Evolutionary conservation across 805 yeast genomes (phyloP).

Genomic region (Candida maesae): DNA sequence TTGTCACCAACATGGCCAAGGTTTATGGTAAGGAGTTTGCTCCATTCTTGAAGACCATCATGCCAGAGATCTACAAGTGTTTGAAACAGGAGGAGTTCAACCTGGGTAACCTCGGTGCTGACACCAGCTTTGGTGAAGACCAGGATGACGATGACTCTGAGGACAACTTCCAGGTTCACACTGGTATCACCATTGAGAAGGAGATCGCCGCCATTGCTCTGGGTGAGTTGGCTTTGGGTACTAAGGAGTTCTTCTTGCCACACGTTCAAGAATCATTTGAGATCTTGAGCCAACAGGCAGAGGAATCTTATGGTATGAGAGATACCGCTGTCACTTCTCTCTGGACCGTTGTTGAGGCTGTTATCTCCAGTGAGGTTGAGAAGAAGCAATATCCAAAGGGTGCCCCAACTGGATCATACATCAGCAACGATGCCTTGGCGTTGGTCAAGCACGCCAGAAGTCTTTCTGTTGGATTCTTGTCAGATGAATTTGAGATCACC

Average conservation of each 20-base stretch:
- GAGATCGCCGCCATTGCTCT: constrained; percentile 92
- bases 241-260: constrained; percentile 74
- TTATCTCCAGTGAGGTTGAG: constrained; percentile 48
- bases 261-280: constrained; percentile 69
- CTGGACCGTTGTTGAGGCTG: constrained; percentile 79
- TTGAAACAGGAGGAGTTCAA: constrained; percentile 84
- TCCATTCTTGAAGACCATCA: constrained; percentile 74
- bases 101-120: constrained; percentile 53
- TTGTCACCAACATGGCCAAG: constrained; percentile 89
- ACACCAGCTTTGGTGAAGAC: constrained; percentile 37
- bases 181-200: constrained; percentile 93
- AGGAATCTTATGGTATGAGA: constrained; percentile 86
- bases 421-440: constrained; percentile 51
- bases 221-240: constrained; percentile 83
- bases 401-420: constrained; percentile 56
- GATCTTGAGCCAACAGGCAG: constrained; percentile 65
- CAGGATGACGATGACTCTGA: constrained; percentile 57
- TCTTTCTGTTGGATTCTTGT: constrained; percentile 56
- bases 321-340: constrained; percentile 78
- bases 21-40: constrained; percentile 90
- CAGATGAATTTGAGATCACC: constrained; percentile 78
- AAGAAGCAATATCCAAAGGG: constrained; percentile 60
- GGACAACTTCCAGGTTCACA: constrained; percentile 78
- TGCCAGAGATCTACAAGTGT: constrained; percentile 81
- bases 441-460: constrained; percentile 66